Conservation (phyloP, 108 stramenopile species). For the Cyclotella choctawhatcheeana region DNA sequence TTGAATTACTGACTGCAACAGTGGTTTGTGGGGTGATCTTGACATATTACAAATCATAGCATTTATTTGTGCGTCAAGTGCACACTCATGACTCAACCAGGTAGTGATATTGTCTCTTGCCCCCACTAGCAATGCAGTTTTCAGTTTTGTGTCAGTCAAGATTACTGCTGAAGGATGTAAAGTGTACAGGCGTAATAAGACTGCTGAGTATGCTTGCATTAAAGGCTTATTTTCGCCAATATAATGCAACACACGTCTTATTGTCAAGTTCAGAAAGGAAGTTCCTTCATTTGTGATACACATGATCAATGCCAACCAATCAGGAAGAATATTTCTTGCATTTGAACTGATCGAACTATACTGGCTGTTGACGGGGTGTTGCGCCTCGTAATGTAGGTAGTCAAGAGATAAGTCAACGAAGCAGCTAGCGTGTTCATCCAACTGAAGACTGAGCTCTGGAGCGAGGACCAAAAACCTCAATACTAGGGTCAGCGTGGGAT, state of each 20-base stretch:
- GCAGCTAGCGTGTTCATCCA: not conserved
- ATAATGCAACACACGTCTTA: slow-evolving; percentile 35
- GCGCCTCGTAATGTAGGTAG: slow-evolving; percentile 1
- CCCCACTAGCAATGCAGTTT: slow-evolving; percentile 50
- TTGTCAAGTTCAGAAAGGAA: slow-evolving; percentile 40
- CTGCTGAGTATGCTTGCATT: slow-evolving; percentile 1
- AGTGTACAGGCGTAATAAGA: slow-evolving; percentile 63
- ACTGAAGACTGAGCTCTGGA: slow-evolving; percentile 17
- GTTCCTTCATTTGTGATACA: slow-evolving; percentile 41
- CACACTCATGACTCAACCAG: slow-evolving; percentile 60
- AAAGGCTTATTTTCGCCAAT: slow-evolving; percentile 19
- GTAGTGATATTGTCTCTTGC: slow-evolving; percentile 28
- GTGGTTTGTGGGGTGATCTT: slow-evolving; percentile 26
- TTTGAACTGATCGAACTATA: too few species aligned
- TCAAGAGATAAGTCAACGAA: slow-evolving; percentile 6
- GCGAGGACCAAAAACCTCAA: slow-evolving; percentile 53
- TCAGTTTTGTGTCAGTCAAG: slow-evolving; percentile 51
- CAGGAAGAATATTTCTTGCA: slow-evolving; percentile 45
- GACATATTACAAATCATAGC: slow-evolving; percentile 50
- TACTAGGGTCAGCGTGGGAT: slow-evolving; percentile 27
- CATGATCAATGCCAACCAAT: slow-evolving; percentile 56
- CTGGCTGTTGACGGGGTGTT: not conserved
- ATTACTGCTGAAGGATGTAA: slow-evolving; percentile 53
- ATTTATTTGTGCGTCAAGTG: slow-evolving; percentile 55
- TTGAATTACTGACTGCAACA: slow-evolving; percentile 51